Base-by-base conservation (phyloP, 164 flowering plant genomes). In the Echeveria elegans region DNA sequence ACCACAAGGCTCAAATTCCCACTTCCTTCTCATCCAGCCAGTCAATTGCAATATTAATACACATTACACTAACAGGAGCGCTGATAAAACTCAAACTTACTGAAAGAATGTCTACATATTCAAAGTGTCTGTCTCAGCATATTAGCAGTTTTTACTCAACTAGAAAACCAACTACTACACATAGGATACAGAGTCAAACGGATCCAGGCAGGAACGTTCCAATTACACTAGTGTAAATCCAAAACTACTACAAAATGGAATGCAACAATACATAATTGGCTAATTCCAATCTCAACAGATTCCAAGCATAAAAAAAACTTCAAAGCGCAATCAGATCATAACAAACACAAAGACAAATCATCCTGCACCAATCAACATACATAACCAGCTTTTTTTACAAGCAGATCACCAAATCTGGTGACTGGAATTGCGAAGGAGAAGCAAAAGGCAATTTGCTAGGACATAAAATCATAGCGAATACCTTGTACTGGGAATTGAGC, bases 401-500 rank as follows among this genome's bases (percentile, higher is more conserved):
- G n/a, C n/a, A n/a, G n/a, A n/a, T n/a, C n/a, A n/a, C n/a, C n/a
- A 24, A 12, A 53, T 9, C 29, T 53, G 14, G 29, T 24, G 30
- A 53, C 24, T 29, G 14, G 59, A 53, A 53, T 6, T 53, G 2
- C 11, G 59, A 4, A 53, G 11, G 12, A 53, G 11, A 21, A 52
- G 23, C 58, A 52, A 23, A 7, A 52, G 53, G 28, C 59, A 23
- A 53, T 24, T 29, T 26, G 58, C n/a, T 12, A 52, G 28, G 12
- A 24, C 29, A 24, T 53, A 24, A 24, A 26, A 14, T 4, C 12
- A 38, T 8, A 38, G 1, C 12, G 41, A 8, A 29, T 64, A 88
- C 99, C 96, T 95, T 95, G 84, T 91, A 94, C 82, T 91, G 99
- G 45, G 99, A 94, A 84, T 94, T 94, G 81, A 94, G 96, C 78